Evolutionary conservation across 1,284 basidiomycete genomes (phyloP).

Genomic region (Fomitiporia mediterranea): DNA sequence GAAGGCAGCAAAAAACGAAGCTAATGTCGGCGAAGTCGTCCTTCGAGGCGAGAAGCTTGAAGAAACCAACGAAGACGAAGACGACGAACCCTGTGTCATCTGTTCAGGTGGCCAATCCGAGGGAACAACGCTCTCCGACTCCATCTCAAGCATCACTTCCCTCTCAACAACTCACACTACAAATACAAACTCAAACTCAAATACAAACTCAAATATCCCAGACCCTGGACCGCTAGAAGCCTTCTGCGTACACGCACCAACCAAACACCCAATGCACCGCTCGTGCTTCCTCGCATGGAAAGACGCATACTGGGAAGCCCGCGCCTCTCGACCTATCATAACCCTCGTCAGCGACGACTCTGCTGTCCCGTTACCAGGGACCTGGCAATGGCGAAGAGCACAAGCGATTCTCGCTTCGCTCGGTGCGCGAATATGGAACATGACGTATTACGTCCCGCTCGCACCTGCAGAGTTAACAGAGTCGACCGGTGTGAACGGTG

Average conservation of each 20-base stretch:
- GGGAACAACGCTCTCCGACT: slow-evolving; percentile 20
- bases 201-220: not conserved
- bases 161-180: slow-evolving; percentile 19
- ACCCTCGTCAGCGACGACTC: slow-evolving; percentile 18
- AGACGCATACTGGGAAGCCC: slow-evolving; percentile 25
- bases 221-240: slow-evolving; percentile 26
- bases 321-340: slow-evolving; percentile 19
- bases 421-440: slow-evolving; percentile 12
- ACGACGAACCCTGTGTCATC: slow-evolving; percentile 27
- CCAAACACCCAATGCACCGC: slow-evolving; percentile 28
- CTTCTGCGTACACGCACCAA: slow-evolving; percentile 28
- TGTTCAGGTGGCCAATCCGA: slow-evolving; percentile 26
- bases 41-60: slow-evolving; percentile 21
- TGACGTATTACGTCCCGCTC: slow-evolving; percentile 13
- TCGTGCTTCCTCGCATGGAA: slow-evolving; percentile 28
- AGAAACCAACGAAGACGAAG: slow-evolving; percentile 22
- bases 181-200: slow-evolving; percentile 16
- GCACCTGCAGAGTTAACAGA: slow-evolving; percentile 3
- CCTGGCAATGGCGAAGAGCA: slow-evolving; percentile 18
- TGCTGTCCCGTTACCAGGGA: slow-evolving; percentile 8
- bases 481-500: slow-evolving; percentile 2
- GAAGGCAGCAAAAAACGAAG: slow-evolving; percentile 5
- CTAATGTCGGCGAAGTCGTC: slow-evolving; percentile 11
- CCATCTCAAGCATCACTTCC: slow-evolving; percentile 24
- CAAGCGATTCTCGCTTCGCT: slow-evolving; percentile 20